Evolutionary conservation across 805 yeast species (phyloP).

Genomic region (Cyberlindnera mississippiensis): DNA sequence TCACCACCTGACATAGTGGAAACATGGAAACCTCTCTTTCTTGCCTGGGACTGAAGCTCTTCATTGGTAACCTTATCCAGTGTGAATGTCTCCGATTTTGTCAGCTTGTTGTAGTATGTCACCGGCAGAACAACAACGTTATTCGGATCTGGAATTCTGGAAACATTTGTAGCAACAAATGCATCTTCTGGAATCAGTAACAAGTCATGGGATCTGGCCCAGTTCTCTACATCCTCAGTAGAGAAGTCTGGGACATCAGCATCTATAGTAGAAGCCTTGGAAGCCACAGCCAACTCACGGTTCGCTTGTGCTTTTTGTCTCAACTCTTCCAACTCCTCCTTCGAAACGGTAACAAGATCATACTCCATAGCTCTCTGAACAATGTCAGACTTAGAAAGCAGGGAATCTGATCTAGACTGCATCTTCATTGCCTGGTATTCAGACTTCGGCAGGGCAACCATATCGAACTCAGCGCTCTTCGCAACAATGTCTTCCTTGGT

Average conservation of each 20-base stretch:
- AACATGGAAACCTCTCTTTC: slow-evolving; percentile 44
- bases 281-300: slow-evolving; percentile 3
- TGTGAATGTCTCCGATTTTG: slow-evolving; percentile 40
- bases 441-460: slow-evolving; percentile 22
- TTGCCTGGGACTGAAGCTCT: slow-evolving; percentile 41
- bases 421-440: slow-evolving; percentile 3
- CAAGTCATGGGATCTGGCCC: slow-evolving; percentile 44
- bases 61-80: slow-evolving; percentile 45
- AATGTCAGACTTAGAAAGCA: slow-evolving; percentile 18
- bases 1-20: slow-evolving; percentile 4
- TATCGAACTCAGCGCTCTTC: slow-evolving; percentile 29
- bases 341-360: slow-evolving; percentile 34
- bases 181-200: slow-evolving; percentile 56
- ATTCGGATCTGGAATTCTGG: slow-evolving; percentile 48
- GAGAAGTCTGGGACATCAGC: slow-evolving; percentile 1
- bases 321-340: slow-evolving; percentile 31
- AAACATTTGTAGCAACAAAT: slow-evolving; percentile 59
- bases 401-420: neutral
- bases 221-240: slow-evolving; percentile 12
- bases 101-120: slow-evolving; percentile 56
- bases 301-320: slow-evolving; percentile 22
- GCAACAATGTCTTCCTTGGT: slow-evolving; percentile 12
- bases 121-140: slow-evolving; percentile 63
- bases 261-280: neutral
- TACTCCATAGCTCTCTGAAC: slow-evolving; percentile 28